phyloP scores from a whole-genome alignment of 805 yeast genomes.

The Cyberlindnera petersonii region DNA sequence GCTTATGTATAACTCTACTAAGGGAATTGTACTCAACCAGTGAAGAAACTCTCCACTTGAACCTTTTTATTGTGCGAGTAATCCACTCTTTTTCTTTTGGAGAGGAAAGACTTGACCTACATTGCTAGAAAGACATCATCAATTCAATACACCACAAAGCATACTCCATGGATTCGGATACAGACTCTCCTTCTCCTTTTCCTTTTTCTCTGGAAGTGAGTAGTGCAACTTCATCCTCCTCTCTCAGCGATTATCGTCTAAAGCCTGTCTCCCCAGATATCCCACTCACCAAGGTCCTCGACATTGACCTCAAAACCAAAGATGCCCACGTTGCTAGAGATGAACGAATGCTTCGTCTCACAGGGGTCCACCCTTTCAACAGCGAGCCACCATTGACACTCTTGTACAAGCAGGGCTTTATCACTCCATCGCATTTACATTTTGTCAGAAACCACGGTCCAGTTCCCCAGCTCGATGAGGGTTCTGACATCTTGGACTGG shows the following conservation, averaged over 20 bases:
- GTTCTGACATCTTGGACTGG: slow-evolving; percentile 28
- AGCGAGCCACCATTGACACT: slow-evolving; percentile 30
- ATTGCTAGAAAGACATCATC: too few species aligned
- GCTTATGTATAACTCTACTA: too few species aligned
- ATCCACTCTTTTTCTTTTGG: too few species aligned
- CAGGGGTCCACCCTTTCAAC: slow-evolving; percentile 35
- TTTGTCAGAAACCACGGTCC: slow-evolving; percentile 36
- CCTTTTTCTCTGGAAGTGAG: too few species aligned
- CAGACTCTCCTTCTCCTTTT: slow-evolving; percentile 1
- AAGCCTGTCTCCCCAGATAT: background rate
- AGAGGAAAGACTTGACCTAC: too few species aligned
- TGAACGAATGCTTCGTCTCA: slow-evolving; percentile 28
- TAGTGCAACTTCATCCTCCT: too few species aligned
- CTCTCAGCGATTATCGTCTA: too few species aligned
- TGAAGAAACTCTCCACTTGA: too few species aligned
- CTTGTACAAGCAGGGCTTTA: slow-evolving; percentile 29
- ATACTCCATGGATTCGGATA: background rate
- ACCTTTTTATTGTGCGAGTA: too few species aligned
- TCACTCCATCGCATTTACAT: slow-evolving; percentile 32
- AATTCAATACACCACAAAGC: background rate
- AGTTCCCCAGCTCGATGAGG: slow-evolving; percentile 27
- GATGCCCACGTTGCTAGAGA: slow-evolving; percentile 32
- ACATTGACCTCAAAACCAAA: slow-evolving; percentile 28
- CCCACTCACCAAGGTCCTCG: slow-evolving; percentile 19
- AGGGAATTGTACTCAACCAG: too few species aligned